phyloP scores from a whole-genome alignment of 768 basidiomycete species.

The Russula virescens region DNA sequence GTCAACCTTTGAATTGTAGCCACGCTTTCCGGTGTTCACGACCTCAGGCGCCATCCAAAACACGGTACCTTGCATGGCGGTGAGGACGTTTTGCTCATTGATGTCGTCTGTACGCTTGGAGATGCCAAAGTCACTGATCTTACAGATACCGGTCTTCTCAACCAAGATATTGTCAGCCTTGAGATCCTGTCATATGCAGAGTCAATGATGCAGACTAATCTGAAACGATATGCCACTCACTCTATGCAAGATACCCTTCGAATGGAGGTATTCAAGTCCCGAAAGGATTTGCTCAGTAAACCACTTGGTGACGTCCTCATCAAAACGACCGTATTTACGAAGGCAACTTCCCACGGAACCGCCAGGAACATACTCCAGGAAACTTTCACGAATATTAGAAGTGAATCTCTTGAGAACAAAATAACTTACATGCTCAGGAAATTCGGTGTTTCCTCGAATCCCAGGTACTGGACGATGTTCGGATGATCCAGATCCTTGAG shows the following conservation, averaged over 20 bases:
- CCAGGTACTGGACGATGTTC: slow-evolving; percentile 95
- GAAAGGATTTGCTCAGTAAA: slow-evolving; percentile 89
- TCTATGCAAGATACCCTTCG: slow-evolving; percentile 86
- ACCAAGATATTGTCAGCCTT: slow-evolving; percentile 99
- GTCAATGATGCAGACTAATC: slow-evolving; percentile 1
- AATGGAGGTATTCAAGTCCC: slow-evolving; percentile 91
- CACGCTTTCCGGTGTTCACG: slow-evolving; percentile 77
- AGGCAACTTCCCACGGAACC: slow-evolving; percentile 90
- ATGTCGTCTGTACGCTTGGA: slow-evolving; percentile 93
- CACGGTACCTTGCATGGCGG: slow-evolving; percentile 95
- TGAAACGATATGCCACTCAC: slow-evolving; percentile 37
- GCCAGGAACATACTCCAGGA: slow-evolving; percentile 98
- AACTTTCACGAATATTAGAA: slow-evolving; percentile 43
- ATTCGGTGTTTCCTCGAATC: slow-evolving; percentile 83
- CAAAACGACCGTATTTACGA: slow-evolving; percentile 88
- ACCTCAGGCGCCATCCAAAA: slow-evolving; percentile 99
- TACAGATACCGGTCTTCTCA: slow-evolving; percentile 86
- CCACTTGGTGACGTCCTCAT: slow-evolving; percentile 85
- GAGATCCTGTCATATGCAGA: slow-evolving; percentile 56
- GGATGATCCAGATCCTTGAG: slow-evolving; percentile 95
- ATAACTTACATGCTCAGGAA: slow-evolving; percentile 84
- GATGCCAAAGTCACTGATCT: slow-evolving; percentile 98
- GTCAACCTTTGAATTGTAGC: slow-evolving; percentile 95
- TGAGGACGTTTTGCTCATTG: slow-evolving; percentile 73
- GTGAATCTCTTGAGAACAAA: slow-evolving; percentile 2